Evolutionary conservation across 768 basidiomycete genomes (phyloP).

Genomic region (Pleurotus giganteus): DNA sequence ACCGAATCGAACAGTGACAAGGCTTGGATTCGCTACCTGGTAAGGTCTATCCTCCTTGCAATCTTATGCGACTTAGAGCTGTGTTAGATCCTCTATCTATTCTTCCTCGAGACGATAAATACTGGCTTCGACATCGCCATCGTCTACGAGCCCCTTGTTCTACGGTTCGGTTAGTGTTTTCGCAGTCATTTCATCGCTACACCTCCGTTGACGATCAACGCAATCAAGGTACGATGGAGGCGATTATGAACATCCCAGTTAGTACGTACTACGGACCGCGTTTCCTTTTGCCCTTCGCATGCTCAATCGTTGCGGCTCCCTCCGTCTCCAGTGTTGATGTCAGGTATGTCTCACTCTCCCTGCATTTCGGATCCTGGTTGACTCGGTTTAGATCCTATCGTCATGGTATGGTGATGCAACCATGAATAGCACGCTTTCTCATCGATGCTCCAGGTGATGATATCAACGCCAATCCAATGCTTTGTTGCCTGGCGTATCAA

Average conservation of each 20-base stretch:
- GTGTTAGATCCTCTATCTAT: slow-evolving; percentile 29
- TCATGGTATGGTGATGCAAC: slow-evolving; percentile 25
- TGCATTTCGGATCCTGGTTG: neutral
- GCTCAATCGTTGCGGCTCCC: neutral
- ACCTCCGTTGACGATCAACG: neutral
- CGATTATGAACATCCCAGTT: slow-evolving; percentile 14
- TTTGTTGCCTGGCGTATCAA: slow-evolving; percentile 41
- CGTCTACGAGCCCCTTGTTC: slow-evolving; percentile 37
- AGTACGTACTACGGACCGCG: neutral
- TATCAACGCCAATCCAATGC: slow-evolving; percentile 39
- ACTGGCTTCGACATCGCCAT: slow-evolving; percentile 33
- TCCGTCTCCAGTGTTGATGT: too few species aligned
- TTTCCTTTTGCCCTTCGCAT: neutral
- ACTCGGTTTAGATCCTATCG: slow-evolving; percentile 25
- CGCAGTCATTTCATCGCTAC: neutral
- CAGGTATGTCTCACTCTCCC: too few species aligned
- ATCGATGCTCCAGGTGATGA: slow-evolving; percentile 26
- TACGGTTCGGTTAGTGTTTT: slow-evolving; percentile 28
- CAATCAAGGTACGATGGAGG: slow-evolving; percentile 18
- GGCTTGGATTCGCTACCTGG: slow-evolving; percentile 31
- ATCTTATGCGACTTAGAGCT: neutral
- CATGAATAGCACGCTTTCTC: neutral
- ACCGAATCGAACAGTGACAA: slow-evolving; percentile 23
- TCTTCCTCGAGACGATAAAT: slow-evolving; percentile 34
- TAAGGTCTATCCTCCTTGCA: slow-evolving; percentile 11